phyloP scores from a whole-genome alignment of 257 asterid genomes.

The Solanum medicagineum region DNA sequence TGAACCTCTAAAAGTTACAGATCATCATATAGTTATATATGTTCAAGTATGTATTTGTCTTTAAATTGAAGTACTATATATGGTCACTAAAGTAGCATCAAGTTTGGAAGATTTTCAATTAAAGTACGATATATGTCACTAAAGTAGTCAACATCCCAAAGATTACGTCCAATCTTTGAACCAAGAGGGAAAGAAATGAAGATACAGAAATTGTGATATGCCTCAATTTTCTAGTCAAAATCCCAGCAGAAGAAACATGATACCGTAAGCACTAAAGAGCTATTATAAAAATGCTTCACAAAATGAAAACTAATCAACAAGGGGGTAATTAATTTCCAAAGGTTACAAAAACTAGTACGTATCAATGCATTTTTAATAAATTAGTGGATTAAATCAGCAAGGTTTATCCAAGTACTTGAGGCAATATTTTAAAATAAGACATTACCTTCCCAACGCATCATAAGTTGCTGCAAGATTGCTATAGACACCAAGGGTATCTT shows the following conservation, averaged over 20 bases:
- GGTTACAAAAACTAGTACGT: not conserved
- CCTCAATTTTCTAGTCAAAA: not conserved
- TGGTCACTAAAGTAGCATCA: no score
- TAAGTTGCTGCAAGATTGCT: constrained; percentile 11
- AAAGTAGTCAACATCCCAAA: not conserved
- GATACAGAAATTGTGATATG: not conserved
- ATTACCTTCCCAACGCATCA: constrained; percentile 99
- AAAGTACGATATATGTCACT: no score
- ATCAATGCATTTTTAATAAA: not conserved
- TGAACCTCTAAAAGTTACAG: not conserved
- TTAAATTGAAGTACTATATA: no score
- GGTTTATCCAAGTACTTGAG: not conserved
- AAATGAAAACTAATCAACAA: not conserved
- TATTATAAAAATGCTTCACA: not conserved
- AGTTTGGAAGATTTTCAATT: no score
- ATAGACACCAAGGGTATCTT: not conserved
- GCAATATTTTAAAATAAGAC: not conserved
- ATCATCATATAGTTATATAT: not conserved
- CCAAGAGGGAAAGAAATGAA: not conserved
- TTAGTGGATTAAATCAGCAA: not conserved
- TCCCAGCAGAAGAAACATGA: not conserved
- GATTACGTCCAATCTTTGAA: not conserved
- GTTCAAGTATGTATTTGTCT: no score
- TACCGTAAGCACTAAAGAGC: not conserved
- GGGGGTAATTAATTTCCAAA: not conserved